These are phyloP conservation scores for Botrytis elliptica DNA, from an alignment of 2,329 filamentous ascomycete genomes.

Conservation along the genomic window DNA sequence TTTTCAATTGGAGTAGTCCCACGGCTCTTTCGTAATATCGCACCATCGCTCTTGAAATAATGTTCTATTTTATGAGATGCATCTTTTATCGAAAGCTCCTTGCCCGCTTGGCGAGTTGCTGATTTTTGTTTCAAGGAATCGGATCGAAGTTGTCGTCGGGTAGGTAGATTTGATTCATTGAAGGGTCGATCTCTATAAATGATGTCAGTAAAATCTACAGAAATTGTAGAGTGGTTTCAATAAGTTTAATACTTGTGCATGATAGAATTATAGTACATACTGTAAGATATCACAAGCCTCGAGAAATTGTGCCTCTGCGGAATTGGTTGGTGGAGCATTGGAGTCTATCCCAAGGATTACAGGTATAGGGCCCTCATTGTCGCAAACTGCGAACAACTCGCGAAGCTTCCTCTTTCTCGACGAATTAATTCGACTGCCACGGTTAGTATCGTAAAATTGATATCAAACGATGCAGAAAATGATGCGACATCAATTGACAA, in stretches of 20 bases:
- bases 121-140: slow-evolving; percentile 45
- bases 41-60: slow-evolving; percentile 30
- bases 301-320: slow-evolving; percentile 56
- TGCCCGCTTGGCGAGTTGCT: slow-evolving; percentile 31
- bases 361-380: slow-evolving; percentile 58
- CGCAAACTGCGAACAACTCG: slow-evolving; percentile 81
- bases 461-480: slow-evolving; percentile 30
- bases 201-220: slow-evolving; percentile 30
- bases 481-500: slow-evolving; percentile 31
- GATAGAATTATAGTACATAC: slow-evolving; percentile 47
- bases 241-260: background rate
- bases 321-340: slow-evolving; percentile 54
- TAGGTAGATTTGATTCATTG: slow-evolving; percentile 54
- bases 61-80: slow-evolving; percentile 30
- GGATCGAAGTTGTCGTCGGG: slow-evolving; percentile 47
- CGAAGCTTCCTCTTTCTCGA: slow-evolving; percentile 90
- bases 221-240: background rate
- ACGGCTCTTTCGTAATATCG: slow-evolving; percentile 33
- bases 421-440: slow-evolving; percentile 65
- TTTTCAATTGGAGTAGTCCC: slow-evolving; percentile 31
- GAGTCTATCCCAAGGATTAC: slow-evolving; percentile 56
- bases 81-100: slow-evolving; percentile 28
- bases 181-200: slow-evolving; percentile 47
- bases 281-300: slow-evolving; percentile 57
- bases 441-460: slow-evolving; percentile 35